Evolutionary conservation across 768 basidiomycete species (phyloP).

Genomic region (Hypholoma sublateritium): DNA sequence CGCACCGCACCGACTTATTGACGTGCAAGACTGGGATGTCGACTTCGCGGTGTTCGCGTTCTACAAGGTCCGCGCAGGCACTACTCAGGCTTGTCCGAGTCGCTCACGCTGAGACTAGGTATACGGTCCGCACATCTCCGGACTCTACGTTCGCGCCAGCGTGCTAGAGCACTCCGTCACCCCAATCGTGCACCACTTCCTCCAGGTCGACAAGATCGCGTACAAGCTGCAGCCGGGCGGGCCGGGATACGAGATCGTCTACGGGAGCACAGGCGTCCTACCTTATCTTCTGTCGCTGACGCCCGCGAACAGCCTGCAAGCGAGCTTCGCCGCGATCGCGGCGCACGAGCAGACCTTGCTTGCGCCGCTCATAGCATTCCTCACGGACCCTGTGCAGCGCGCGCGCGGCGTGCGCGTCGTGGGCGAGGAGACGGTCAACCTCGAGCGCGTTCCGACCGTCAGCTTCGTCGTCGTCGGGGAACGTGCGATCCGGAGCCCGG

Average conservation of each 20-base stretch:
- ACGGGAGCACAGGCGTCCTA: slow-evolving; percentile 57
- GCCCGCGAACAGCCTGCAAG: slow-evolving; percentile 42
- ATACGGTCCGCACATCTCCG: slow-evolving; percentile 73
- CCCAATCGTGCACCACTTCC: slow-evolving; percentile 72
- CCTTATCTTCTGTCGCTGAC: slow-evolving; percentile 66
- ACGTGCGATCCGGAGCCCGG: slow-evolving; percentile 54
- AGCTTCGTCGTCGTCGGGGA: slow-evolving; percentile 69
- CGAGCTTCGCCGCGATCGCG: slow-evolving; percentile 57
- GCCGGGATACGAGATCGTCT: slow-evolving; percentile 71
- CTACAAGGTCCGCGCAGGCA: slow-evolving; percentile 64
- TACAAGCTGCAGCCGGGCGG: slow-evolving; percentile 76
- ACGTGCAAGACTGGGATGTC: slow-evolving; percentile 76
- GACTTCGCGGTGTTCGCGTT: slow-evolving; percentile 72
- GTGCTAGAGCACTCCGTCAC: slow-evolving; percentile 51
- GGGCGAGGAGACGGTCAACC: slow-evolving; percentile 49
- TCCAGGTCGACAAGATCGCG: slow-evolving; percentile 40
- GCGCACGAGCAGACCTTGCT: slow-evolving; percentile 61
- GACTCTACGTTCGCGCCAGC: slow-evolving; percentile 55
- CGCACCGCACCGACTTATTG: slow-evolving; percentile 69
- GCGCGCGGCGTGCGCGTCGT: slow-evolving; percentile 67
- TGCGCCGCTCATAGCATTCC: slow-evolving; percentile 51
- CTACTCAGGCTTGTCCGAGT: too few species aligned
- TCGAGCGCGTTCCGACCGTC: slow-evolving; percentile 62
- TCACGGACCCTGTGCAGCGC: slow-evolving; percentile 47
- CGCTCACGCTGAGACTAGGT: slow-evolving; percentile 39